phyloP scores from a whole-genome alignment of 495 filamentous ascomycete species.

The Talaromyces stipitatus region DNA sequence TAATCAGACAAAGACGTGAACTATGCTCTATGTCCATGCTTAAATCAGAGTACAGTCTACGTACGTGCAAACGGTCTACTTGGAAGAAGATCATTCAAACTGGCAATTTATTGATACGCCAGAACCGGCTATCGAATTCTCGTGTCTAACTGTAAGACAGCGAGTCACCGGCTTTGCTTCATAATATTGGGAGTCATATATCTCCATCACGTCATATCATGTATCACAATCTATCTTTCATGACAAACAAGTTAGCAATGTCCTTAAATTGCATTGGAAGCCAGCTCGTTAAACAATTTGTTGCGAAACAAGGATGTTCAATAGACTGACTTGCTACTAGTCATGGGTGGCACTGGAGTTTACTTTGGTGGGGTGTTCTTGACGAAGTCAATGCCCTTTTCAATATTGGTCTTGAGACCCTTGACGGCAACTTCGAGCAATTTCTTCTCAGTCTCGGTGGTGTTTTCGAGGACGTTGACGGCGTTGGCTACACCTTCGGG shows the following conservation, averaged over 20 bases:
- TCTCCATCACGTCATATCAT: slow-evolving; percentile 11
- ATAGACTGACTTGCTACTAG: not conserved
- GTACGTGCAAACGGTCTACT: no score
- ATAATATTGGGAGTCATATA: not conserved
- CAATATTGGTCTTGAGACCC: slow-evolving; percentile 84
- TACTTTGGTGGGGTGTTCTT: slow-evolving; percentile 75
- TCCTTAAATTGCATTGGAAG: not conserved
- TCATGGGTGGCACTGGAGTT: slow-evolving; percentile 18
- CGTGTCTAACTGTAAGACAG: slow-evolving; percentile 1
- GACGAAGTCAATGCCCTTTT: slow-evolving; percentile 84
- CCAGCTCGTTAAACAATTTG: not conserved
- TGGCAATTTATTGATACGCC: not conserved
- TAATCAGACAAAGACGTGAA: slow-evolving; percentile 46
- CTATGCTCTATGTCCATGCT: not conserved
- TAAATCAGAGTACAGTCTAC: not conserved
- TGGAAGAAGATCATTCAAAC: not conserved
- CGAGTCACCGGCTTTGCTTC: not conserved
- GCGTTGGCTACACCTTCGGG: slow-evolving; percentile 75
- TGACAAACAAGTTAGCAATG: slow-evolving; percentile 3
- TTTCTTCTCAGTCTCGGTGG: slow-evolving; percentile 77
- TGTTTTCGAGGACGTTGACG: slow-evolving; percentile 62
- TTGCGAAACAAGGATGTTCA: slow-evolving; percentile 2
- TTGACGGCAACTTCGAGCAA: slow-evolving; percentile 66
- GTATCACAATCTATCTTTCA: slow-evolving; percentile 39
- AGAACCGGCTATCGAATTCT: slow-evolving; percentile 1